phyloP scores from a whole-genome alignment of 2,329 filamentous ascomycete genomes.

The Metarhizium sp. region DNA sequence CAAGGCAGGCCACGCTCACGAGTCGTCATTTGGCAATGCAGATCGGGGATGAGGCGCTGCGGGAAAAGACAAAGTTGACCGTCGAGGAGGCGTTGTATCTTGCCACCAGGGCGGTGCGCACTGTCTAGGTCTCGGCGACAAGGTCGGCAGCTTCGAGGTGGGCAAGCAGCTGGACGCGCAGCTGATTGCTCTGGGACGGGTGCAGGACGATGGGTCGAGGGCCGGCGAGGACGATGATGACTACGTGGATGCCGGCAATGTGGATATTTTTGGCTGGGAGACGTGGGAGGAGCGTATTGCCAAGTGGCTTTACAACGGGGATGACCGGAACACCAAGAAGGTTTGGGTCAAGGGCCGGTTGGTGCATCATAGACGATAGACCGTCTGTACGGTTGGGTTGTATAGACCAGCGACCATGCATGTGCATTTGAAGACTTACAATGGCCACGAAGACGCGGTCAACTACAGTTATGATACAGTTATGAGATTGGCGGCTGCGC shows the following conservation, averaged over 20 bases:
- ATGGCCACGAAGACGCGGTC: not conserved
- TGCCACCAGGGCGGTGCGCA: constrained; percentile 78
- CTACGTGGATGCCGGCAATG: constrained; percentile 44
- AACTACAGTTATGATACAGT: too few species aligned
- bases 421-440: not conserved
- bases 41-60: constrained; percentile 19
- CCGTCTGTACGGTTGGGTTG: not conserved
- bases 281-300: constrained; percentile 75
- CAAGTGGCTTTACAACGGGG: constrained; percentile 92
- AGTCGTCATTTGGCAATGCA: constrained; percentile 61
- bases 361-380: constrained; percentile 52
- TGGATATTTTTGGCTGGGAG: constrained; percentile 90
- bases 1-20: constrained; percentile 69
- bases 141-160: constrained; percentile 71
- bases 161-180: constrained; percentile 92
- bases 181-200: constrained; percentile 55
- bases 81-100: constrained; percentile 82
- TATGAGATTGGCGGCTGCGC: too few species aligned
- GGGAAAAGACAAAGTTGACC: constrained; percentile 55
- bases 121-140: constrained; percentile 63
- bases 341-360: constrained; percentile 85
- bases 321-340: constrained; percentile 79
- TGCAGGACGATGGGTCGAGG: constrained; percentile 26
- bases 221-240: constrained; percentile 14
- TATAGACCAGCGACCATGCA: not conserved